Percentiles rank a stretch among this genome's conserved stretches.
phyloP scores from a whole-genome alignment of 345 rosid species.

The Camelina sativa region DNA sequence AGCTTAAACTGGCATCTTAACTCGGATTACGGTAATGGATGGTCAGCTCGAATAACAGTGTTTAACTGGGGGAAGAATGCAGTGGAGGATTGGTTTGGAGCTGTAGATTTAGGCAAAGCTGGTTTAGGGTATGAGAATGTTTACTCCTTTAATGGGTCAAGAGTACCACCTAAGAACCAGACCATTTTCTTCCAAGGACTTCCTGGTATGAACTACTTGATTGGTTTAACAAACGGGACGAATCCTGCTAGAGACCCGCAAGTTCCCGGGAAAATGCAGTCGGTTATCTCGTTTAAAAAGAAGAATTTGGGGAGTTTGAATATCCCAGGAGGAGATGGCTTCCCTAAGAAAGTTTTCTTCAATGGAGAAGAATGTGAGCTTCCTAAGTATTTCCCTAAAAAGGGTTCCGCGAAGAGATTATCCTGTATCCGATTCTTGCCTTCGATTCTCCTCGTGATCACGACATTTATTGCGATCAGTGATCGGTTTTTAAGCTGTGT shows the following conservation, averaged over 20 bases:
- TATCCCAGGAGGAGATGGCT: conserved; percentile 67
- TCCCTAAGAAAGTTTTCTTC: conserved; percentile 72
- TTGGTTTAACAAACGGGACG: conserved; percentile 63
- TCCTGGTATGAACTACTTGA: conserved; percentile 68
- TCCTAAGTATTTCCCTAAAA: conserved; percentile 60
- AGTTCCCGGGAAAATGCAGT: conserved; percentile 89
- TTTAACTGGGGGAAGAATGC: conserved; percentile 72
- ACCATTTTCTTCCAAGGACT: conserved; percentile 77
- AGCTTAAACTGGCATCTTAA: conserved; percentile 92
- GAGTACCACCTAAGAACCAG: conserved; percentile 49
- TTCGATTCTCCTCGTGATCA: conserved; percentile 33
- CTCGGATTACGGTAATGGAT: conserved; percentile 67
- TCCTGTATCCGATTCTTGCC: conserved; percentile 31
- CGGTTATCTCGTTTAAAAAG: conserved; percentile 79
- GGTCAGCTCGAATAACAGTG: conserved; percentile 78
- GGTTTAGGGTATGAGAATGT: conserved; percentile 63
- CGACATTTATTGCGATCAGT: conserved; percentile 37
- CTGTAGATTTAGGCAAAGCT: conserved; percentile 66
- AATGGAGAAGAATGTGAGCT: conserved; percentile 96
- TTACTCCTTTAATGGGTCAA: conserved; percentile 85
- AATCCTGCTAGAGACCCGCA: conserved; percentile 50
- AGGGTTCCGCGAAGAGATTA: conserved; percentile 46
- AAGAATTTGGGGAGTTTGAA: conserved; percentile 49
- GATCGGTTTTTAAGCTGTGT: conserved; percentile 38
- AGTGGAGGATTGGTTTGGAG: conserved; percentile 80